Percentiles rank a stretch among this genome's conserved stretches.
These are phyloP conservation scores for Tricholoma bakamatsutake DNA, from an alignment of 768 basidiomycete species.

Conservation along the genomic window DNA sequence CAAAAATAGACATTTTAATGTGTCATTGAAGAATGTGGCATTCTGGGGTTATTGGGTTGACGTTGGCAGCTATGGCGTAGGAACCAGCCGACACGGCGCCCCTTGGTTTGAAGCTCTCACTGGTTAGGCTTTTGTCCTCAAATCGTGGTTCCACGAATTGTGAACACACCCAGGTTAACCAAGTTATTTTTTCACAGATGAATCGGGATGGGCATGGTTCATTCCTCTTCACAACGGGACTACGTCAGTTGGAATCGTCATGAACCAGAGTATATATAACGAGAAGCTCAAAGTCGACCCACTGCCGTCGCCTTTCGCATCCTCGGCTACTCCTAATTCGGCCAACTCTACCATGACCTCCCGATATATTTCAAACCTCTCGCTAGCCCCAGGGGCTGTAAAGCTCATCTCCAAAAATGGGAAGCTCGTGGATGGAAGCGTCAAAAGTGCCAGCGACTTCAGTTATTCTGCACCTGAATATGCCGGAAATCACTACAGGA, in stretches of 20 bases:
- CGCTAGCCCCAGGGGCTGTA: constrained; percentile 42
- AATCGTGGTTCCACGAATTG: not conserved
- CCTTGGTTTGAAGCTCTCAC: constrained; percentile 71
- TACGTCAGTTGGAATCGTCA: constrained; percentile 58
- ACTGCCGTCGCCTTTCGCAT: constrained; percentile 24
- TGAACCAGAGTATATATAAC: constrained; percentile 48
- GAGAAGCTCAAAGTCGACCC: constrained; percentile 26
- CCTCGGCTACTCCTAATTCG: constrained; percentile 18
- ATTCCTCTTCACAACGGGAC: constrained; percentile 63
- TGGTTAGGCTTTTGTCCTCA: constrained; percentile 32
- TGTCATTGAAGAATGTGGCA: constrained; percentile 66
- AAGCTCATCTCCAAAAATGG: constrained; percentile 35
- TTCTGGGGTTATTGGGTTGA: constrained; percentile 75
- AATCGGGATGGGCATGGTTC: constrained; percentile 70
- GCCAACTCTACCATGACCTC: constrained; percentile 22
- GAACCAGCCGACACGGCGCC: constrained; percentile 46
- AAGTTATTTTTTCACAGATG: constrained; percentile 33
- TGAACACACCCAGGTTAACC: not conserved
- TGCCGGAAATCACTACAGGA: constrained; percentile 48
- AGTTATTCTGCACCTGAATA: constrained; percentile 59
- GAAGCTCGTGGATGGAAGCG: constrained; percentile 31
- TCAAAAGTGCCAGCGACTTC: constrained; percentile 54
- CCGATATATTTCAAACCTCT: constrained; percentile 40
- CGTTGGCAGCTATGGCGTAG: constrained; percentile 43
- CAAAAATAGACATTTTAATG: constrained; percentile 64